phyloP scores from a whole-genome alignment of 257 asterid genomes.

The Primulina eburnea region DNA sequence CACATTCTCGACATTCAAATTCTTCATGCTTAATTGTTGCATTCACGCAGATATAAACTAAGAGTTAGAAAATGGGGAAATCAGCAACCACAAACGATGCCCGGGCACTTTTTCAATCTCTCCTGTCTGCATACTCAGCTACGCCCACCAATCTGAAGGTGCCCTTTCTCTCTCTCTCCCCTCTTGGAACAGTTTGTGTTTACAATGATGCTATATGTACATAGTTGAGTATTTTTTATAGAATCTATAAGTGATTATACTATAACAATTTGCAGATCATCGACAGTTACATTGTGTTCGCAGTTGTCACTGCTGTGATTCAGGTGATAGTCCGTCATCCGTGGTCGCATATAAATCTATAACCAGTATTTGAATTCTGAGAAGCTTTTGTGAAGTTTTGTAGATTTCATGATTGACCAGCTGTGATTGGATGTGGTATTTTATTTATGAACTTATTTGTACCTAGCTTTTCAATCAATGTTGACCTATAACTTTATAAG shows the following conservation, averaged over 20 bases:
- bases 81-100: neutral
- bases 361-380: neutral
- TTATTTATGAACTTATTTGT: neutral
- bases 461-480: neutral
- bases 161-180: no score
- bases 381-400: constrained; percentile 1
- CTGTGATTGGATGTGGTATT: neutral
- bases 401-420: neutral
- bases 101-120: neutral
- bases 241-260: neutral
- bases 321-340: constrained; percentile 43
- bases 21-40: neutral
- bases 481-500: neutral
- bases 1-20: no score
- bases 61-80: neutral
- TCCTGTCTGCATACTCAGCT: neutral
- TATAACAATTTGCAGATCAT: constrained; percentile 51
- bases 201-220: no score
- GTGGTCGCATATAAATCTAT: neutral
- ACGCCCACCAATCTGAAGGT: neutral
- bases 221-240: no score
- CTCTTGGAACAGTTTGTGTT: neutral
- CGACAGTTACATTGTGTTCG: constrained; percentile 69
- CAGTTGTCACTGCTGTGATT: constrained; percentile 59
- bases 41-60: neutral